Evolutionary conservation across 306 rosid species (phyloP), one percentile per base, ranked within the genome.

Genomic region (Pyrus pyrifolia): DNA sequence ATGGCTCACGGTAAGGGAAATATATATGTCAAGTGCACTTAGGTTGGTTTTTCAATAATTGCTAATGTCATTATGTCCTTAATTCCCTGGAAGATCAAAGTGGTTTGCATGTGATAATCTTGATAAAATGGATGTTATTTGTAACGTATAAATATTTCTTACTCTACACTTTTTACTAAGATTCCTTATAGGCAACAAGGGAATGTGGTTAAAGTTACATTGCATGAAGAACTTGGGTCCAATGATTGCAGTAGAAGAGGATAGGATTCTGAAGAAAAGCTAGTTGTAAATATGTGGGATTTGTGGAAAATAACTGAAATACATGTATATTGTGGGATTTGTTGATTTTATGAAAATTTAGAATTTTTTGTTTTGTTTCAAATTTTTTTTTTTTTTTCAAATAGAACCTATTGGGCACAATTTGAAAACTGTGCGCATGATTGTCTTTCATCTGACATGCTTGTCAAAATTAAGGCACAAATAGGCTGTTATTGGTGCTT

Each of bases 41-140:
- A 25, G 27, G 27, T 25, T 25, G 27, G 27, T 25, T 25, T 25
- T 25, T 25, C 27, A 25, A 70, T 72, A 76, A 68, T 83, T 58
- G 31, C 73, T 89, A 68, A 81, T 69, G 55, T 31, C 66, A 76
- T 69, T 42, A 72, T 68, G 77, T 77, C 76, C 70, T 81, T 80
- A 42, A 61, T 61, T 67, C 67, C 80, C 42, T 82, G 92, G 98
- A 97, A 66, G 98, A 95, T 70, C 86, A 92, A 74, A 95, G 98
- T 73, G 98, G 92, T 29, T 86, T 95, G 89, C 97, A 95, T 90
- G 97, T 95, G 79, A 92, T 95, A 77, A 95, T 95, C 80, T 95
- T 95, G 98, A 90, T 75, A 97, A 95, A 86, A 92, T 95, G 61
- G 98, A 95, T 86, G 98, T 97, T 76, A 35, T 35, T 35, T 35